phyloP scores from a whole-genome alignment of 192 early-diverging fungal species.

The Umbelopsis isabellina region DNA sequence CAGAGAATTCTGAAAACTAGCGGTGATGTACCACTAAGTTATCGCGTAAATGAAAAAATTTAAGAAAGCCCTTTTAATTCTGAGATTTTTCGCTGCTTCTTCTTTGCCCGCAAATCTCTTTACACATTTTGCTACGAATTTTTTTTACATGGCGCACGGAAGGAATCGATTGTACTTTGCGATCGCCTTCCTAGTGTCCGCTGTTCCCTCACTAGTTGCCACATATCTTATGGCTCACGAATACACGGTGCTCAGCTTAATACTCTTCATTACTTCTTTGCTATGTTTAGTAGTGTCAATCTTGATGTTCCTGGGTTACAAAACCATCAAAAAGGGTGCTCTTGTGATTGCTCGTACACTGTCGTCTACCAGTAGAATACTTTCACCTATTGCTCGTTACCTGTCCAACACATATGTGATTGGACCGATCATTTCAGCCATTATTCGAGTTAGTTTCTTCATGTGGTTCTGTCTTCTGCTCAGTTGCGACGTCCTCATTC shows the following conservation, averaged over 20 bases:
- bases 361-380: neutral
- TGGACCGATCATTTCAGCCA: constrained; percentile 24
- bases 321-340: constrained; percentile 26
- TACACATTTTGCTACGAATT: neutral
- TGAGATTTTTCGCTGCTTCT: neutral
- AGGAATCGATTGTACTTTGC: constrained; percentile 38
- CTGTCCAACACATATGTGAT: constrained; percentile 24
- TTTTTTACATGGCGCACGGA: constrained; percentile 29
- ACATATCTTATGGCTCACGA: constrained; percentile 20
- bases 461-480: constrained; percentile 31
- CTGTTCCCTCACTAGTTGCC: constrained; percentile 17
- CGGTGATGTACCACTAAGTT: constrained; percentile 59
- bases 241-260: constrained; percentile 19
- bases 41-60: constrained; percentile 39
- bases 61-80: neutral
- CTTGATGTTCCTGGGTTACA: constrained; percentile 30
- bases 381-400: constrained; percentile 27
- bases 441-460: constrained; percentile 34
- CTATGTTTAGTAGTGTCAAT: constrained; percentile 22
- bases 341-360: constrained; percentile 26
- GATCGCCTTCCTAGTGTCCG: constrained; percentile 24
- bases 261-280: constrained; percentile 27
- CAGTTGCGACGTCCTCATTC: constrained; percentile 29
- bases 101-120: neutral
- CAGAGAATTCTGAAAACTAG: constrained; percentile 67